Percentiles rank a stretch among this genome's conserved stretches.
Evolutionary conservation across 371 early-diverging fungal genomes (phyloP).

Genomic region (Mucor circinelloides): DNA sequence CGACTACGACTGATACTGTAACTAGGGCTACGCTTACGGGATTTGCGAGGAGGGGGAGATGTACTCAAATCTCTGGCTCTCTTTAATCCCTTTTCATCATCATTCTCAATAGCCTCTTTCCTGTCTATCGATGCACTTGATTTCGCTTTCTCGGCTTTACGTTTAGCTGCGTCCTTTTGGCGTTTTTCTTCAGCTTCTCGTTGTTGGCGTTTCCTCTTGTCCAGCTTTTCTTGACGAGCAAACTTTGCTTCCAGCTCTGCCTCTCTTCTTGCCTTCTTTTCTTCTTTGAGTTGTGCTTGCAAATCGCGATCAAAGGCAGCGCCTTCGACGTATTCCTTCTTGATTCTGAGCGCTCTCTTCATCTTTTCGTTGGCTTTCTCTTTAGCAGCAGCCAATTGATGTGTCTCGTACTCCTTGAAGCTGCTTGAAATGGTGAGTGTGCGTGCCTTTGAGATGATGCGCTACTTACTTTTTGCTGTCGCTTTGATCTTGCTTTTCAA

Average conservation of each 20-base stretch:
- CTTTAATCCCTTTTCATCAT: not conserved
- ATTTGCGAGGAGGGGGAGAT: not conserved
- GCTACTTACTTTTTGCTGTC: slow-evolving; percentile 43
- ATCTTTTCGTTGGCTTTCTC: slow-evolving; percentile 64
- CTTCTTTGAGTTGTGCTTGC: slow-evolving; percentile 62
- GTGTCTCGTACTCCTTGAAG: slow-evolving; percentile 63
- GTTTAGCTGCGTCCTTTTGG: not conserved
- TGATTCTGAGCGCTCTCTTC: slow-evolving; percentile 74
- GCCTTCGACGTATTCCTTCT: slow-evolving; percentile 72
- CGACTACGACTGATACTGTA: slow-evolving; percentile 1
- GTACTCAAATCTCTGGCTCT: not conserved
- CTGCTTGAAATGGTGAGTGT: slow-evolving; percentile 12
- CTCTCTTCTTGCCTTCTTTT: slow-evolving; percentile 48
- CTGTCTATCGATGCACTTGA: not conserved
- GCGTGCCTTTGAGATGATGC: not conserved
- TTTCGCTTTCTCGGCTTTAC: slow-evolving; percentile 1
- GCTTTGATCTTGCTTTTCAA: slow-evolving; percentile 51
- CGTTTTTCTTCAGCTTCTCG: not conserved
- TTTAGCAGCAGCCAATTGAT: slow-evolving; percentile 76
- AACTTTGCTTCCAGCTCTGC: slow-evolving; percentile 26
- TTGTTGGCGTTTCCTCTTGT: slow-evolving; percentile 23
- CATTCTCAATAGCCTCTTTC: not conserved
- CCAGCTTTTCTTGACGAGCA: slow-evolving; percentile 33
- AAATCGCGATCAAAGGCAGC: slow-evolving; percentile 82
- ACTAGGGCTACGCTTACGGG: slow-evolving; percentile 12